phyloP scores from a whole-genome alignment of 495 filamentous ascomycete genomes.

The Haplographium delicatum region DNA sequence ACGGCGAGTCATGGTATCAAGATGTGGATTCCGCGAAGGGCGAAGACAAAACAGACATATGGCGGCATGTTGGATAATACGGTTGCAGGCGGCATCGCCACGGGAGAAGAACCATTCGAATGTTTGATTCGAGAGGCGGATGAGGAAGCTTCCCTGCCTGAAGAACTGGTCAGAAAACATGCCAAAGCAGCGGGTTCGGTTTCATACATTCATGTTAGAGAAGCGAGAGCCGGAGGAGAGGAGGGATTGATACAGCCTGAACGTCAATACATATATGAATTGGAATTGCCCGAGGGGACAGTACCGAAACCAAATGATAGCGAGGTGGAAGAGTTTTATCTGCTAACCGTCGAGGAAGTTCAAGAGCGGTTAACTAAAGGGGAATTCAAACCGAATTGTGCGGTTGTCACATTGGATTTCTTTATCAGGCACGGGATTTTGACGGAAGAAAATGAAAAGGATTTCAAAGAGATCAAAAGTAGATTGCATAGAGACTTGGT shows the following conservation, averaged over 20 bases:
- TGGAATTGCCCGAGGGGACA: conserved; percentile 66
- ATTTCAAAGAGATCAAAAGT: conserved; percentile 72
- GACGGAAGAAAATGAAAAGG: conserved; percentile 73
- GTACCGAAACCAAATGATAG: conserved; percentile 71
- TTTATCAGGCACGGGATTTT: conserved; percentile 81
- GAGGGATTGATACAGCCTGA: conserved; percentile 86
- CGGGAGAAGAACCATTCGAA: conserved; percentile 69
- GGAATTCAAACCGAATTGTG: conserved; percentile 93
- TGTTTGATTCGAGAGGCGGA: conserved; percentile 78
- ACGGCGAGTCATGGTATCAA: conserved; percentile 47
- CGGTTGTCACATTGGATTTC: conserved; percentile 79
- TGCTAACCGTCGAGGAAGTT: conserved; percentile 71
- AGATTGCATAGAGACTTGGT: conserved; percentile 75
- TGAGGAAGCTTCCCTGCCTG: conserved; percentile 86
- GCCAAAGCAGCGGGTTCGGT: conserved; percentile 61
- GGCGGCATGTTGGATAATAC: conserved; percentile 83
- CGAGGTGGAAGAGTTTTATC: conserved; percentile 81
- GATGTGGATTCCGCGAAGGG: conserved; percentile 79
- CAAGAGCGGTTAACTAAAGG: conserved; percentile 62
- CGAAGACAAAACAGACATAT: conserved; percentile 66
- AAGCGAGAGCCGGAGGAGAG: conserved; percentile 75
- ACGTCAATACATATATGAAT: conserved; percentile 85
- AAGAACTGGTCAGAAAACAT: conserved; percentile 54
- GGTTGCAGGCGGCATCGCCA: conserved; percentile 84
- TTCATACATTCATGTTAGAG: conserved; percentile 81